Conservation (phyloP, 345 rosid genomes). For the Noccaea bulbosa region DNA sequence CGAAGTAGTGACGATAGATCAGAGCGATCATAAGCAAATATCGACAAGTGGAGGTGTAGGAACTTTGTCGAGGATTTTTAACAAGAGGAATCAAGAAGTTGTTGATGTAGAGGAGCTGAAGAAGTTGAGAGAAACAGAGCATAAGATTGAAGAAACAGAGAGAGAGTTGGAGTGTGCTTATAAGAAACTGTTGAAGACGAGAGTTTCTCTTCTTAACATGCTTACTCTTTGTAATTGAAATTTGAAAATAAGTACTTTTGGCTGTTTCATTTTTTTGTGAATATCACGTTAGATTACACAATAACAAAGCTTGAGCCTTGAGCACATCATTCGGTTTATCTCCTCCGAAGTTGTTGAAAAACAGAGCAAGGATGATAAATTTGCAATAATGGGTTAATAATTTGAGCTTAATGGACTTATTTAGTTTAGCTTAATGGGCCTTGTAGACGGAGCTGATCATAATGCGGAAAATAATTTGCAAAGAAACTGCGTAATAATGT, state of each 20-base stretch:
- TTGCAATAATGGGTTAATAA: neutral
- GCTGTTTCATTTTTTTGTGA: slow-evolving; percentile 5
- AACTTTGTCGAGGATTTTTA: slow-evolving; percentile 36
- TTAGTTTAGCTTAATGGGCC: neutral
- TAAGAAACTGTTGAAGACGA: slow-evolving; percentile 49
- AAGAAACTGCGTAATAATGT: slow-evolving; percentile 3
- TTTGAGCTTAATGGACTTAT: neutral
- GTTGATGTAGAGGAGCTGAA: slow-evolving; percentile 31
- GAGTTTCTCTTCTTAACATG: slow-evolving; percentile 54
- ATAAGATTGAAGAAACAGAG: slow-evolving; percentile 47
- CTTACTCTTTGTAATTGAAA: slow-evolving; percentile 37
- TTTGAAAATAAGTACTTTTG: neutral
- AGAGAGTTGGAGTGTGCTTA: slow-evolving; percentile 48
- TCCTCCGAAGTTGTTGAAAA: neutral
- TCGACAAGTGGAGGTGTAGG: slow-evolving; percentile 8
- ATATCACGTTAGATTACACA: slow-evolving; percentile 9
- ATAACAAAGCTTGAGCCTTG: neutral
- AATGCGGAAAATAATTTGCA: neutral
- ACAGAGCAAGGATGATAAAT: slow-evolving; percentile 4
- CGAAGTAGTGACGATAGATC: slow-evolving; percentile 12
- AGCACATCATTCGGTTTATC: slow-evolving; percentile 2
- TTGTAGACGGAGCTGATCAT: neutral
- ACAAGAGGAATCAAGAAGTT: slow-evolving; percentile 31
- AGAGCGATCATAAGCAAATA: neutral
- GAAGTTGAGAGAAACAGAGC: slow-evolving; percentile 46